Conservation (phyloP, 768 basidiomycete genomes). For the Daedaleopsis nitida region DNA sequence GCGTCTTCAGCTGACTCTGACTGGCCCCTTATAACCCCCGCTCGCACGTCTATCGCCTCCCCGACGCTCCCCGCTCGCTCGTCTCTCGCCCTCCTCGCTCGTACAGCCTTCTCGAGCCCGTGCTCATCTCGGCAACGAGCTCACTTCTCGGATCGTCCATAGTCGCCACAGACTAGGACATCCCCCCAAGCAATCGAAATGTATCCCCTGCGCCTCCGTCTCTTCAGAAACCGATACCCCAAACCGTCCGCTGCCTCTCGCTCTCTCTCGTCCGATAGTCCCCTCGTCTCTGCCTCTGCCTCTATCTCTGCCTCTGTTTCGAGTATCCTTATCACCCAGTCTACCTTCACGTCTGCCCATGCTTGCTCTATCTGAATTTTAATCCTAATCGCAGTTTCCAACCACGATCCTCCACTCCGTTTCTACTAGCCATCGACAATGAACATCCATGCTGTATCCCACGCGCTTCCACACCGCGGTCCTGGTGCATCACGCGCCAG, state of each 20-base stretch:
- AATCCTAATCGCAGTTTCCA: slow-evolving; percentile 5
- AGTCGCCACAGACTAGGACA: slow-evolving; percentile 36
- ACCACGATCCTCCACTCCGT: slow-evolving; percentile 17
- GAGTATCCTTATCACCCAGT: slow-evolving; percentile 26
- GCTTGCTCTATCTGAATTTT: slow-evolving; percentile 25
- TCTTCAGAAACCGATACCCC: slow-evolving; percentile 23
- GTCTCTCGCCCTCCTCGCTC: neutral
- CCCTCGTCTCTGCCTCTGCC: neutral
- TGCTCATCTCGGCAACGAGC: slow-evolving; percentile 25
- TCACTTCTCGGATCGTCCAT: slow-evolving; percentile 30
- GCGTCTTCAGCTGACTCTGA: slow-evolving; percentile 21
- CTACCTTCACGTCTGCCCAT: slow-evolving; percentile 22
- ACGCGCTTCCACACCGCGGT: slow-evolving; percentile 69
- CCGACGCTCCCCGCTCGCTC: neutral
- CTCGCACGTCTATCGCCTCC: neutral
- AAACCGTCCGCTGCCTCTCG: slow-evolving; percentile 15
- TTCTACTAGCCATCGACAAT: slow-evolving; percentile 21
- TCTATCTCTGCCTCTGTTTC: slow-evolving; percentile 6
- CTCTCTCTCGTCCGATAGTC: neutral
- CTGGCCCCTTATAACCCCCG: slow-evolving; percentile 19
- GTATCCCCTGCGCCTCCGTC: slow-evolving; percentile 16
- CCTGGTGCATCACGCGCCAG: slow-evolving; percentile 63
- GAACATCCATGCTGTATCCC: slow-evolving; percentile 41
- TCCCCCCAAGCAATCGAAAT: slow-evolving; percentile 29
- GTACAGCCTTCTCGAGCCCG: slow-evolving; percentile 7